Evolutionary conservation across 176 grass and related monocot species (phyloP).

Genomic region (Phragmites australis): DNA sequence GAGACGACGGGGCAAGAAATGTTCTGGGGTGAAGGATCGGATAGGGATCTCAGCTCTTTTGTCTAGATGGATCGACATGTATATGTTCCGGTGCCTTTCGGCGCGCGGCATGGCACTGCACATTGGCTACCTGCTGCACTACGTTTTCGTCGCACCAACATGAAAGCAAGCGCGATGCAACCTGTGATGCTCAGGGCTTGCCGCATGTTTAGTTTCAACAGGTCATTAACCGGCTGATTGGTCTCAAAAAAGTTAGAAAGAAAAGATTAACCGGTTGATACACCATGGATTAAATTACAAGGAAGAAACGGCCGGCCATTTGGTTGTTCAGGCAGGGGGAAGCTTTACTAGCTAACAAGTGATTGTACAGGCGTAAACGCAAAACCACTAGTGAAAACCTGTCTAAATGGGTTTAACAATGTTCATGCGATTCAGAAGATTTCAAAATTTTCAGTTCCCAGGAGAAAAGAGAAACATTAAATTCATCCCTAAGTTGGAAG

Average conservation of each 20-base stretch:
- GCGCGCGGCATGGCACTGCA: constrained; percentile 25
- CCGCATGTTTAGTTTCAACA: neutral
- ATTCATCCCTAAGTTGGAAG: too few species aligned
- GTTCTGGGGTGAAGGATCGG: constrained; percentile 12
- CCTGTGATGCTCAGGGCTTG: neutral
- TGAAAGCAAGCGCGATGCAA: constrained; percentile 21
- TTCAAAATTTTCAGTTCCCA: too few species aligned
- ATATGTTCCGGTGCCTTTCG: constrained; percentile 12
- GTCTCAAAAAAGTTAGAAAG: neutral
- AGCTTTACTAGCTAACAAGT: too few species aligned
- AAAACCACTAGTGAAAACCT: too few species aligned
- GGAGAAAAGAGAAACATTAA: too few species aligned
- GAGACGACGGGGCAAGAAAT: neutral
- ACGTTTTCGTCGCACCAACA: constrained; percentile 26
- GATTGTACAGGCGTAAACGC: too few species aligned
- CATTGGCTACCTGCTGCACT: constrained; percentile 36
- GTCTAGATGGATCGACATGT: constrained; percentile 21
- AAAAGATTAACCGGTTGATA: neutral
- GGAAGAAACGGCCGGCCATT: too few species aligned
- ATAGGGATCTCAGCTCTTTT: constrained; percentile 25
- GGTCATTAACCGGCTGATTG: too few species aligned
- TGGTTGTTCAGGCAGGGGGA: too few species aligned
- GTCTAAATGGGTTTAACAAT: too few species aligned
- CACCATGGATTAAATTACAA: too few species aligned
- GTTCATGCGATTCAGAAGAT: too few species aligned